Conservation (phyloP, 768 basidiomycete species). For the Mycena olivaceomarginata region DNA sequence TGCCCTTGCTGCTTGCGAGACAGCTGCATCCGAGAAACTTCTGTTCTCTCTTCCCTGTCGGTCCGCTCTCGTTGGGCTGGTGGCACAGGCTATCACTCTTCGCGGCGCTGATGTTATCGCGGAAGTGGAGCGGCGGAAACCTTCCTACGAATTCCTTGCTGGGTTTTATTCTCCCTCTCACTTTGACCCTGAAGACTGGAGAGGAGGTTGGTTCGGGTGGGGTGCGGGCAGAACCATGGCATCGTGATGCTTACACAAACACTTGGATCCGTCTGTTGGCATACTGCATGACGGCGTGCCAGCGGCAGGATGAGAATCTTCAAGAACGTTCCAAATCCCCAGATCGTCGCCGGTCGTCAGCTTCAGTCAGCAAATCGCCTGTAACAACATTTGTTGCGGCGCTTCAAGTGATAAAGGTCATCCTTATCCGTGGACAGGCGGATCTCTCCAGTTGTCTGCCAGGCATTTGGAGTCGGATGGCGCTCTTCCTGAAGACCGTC, state of each 20-base stretch:
- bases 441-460: conserved; percentile 75
- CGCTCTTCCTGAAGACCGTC: conserved; percentile 67
- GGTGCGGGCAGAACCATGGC: conserved; percentile 65
- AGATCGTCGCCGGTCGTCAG: conserved; percentile 55
- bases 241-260: conserved; percentile 64
- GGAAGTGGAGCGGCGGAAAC: conserved; percentile 72
- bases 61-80: conserved; percentile 60
- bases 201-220: conserved; percentile 64
- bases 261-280: conserved; percentile 80
- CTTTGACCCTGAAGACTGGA: conserved; percentile 71
- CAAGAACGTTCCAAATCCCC: conserved; percentile 69
- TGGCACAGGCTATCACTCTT: conserved; percentile 68
- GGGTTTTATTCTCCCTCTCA: conserved; percentile 79
- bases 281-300: conserved; percentile 75
- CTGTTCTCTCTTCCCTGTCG: conserved; percentile 64
- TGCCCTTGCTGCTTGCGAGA: conserved; percentile 68
- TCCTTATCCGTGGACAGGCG: conserved; percentile 76
- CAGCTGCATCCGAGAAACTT: conserved; percentile 63
- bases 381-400: conserved; percentile 68
- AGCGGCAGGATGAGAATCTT: conserved; percentile 51
- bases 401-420: conserved; percentile 81
- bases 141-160: conserved; percentile 78
- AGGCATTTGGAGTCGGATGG: conserved; percentile 80
- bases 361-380: conserved; percentile 51
- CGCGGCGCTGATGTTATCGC: conserved; percentile 71